These are phyloP conservation scores for Cytospora leucostoma DNA, from an alignment of 2,329 filamentous ascomycete genomes.

Conservation along the genomic window DNA sequence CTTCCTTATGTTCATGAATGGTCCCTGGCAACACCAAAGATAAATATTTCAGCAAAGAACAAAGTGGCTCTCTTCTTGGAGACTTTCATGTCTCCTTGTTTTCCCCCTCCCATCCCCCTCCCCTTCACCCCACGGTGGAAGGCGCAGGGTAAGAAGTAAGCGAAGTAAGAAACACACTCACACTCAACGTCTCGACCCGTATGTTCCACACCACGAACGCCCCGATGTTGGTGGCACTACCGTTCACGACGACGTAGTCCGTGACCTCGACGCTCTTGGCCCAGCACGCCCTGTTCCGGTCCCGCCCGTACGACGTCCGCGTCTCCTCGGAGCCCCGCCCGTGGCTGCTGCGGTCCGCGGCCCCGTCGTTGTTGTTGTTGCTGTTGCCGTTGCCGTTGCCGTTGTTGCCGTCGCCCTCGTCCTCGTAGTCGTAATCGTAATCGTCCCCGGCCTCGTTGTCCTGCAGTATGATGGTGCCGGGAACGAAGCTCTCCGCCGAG, in stretches of 20 bases:
- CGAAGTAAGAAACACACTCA: too few relatives aligned
- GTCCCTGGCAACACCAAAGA: constrained; percentile 46
- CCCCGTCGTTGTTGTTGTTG: not conserved
- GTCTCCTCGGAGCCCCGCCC: constrained; percentile 21
- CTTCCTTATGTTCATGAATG: constrained; percentile 63
- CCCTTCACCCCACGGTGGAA: too few relatives aligned
- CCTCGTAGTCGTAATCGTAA: constrained; percentile 44
- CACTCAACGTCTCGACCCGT: constrained; percentile 80
- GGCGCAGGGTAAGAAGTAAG: too few relatives aligned
- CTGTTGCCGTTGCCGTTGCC: constrained; percentile 19
- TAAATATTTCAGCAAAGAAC: constrained; percentile 1
- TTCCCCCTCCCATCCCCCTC: too few relatives aligned
- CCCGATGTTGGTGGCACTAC: constrained; percentile 63
- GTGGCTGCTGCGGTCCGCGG: not conserved
- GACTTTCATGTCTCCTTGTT: too few relatives aligned
- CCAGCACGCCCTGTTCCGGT: constrained; percentile 62
- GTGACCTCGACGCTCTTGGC: constrained; percentile 63
- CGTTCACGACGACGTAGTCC: constrained; percentile 59
- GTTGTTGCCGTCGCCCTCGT: constrained; percentile 9
- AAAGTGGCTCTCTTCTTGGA: not conserved
- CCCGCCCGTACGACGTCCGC: constrained; percentile 32
- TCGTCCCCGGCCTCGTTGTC: constrained; percentile 61
- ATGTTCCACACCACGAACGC: constrained; percentile 97
- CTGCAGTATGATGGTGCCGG: constrained; percentile 60
- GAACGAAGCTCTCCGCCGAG: constrained; percentile 53